Evolutionary conservation across 345 rosid species (phyloP).

Genomic region (Gossypium turneri): DNA sequence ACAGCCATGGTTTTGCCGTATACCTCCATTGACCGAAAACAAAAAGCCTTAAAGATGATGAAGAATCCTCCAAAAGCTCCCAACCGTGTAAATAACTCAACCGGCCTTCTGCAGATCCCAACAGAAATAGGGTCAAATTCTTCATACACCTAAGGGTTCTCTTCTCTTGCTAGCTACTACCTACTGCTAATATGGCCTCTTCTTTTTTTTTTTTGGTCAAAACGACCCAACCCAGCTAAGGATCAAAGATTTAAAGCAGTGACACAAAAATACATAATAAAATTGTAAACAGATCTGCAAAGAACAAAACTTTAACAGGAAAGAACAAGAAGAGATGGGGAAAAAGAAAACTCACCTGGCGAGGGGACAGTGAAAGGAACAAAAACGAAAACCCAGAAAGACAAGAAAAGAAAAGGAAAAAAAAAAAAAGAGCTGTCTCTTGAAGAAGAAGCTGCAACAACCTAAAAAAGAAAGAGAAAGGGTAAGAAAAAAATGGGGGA

Average conservation of each 20-base stretch:
- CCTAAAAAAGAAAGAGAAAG: slow-evolving; percentile 5
- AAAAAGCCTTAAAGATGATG: neutral
- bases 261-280: neutral
- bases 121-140: slow-evolving; percentile 16
- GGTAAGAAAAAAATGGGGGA: slow-evolving; percentile 6
- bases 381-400: neutral
- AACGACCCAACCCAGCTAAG: neutral
- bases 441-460: neutral
- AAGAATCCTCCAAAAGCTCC: slow-evolving; percentile 19
- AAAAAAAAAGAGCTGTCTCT: neutral
- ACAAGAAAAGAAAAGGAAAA: too few species aligned
- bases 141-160: neutral
- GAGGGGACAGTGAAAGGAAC: slow-evolving; percentile 13
- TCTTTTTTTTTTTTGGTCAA: neutral
- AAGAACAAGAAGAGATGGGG: neutral
- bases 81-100: slow-evolving; percentile 6
- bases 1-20: slow-evolving; percentile 61
- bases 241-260: neutral
- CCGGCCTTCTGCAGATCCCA: slow-evolving; percentile 42
- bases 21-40: slow-evolving; percentile 58
- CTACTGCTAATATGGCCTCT: neutral
- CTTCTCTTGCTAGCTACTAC: neutral
- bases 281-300: neutral
- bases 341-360: slow-evolving; percentile 23
- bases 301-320: neutral